Percentiles rank a stretch among this genome's conserved stretches.
phyloP scores from a whole-genome alignment of 208 protist genomes.

The Herpetomonas tarakana region DNA sequence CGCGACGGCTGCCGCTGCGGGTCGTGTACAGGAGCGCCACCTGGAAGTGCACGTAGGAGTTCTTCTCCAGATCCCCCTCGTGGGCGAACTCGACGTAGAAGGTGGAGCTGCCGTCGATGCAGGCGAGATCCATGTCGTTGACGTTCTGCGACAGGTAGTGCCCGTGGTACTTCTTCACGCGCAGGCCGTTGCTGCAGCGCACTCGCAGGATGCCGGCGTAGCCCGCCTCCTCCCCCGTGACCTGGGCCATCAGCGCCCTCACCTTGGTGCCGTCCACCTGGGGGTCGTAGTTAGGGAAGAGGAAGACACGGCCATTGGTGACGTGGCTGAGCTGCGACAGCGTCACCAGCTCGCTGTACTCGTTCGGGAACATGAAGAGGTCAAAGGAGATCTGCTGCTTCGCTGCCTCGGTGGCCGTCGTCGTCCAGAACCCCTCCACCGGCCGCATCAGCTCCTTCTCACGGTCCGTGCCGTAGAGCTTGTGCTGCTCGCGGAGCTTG shows the following conservation, averaged over 20 bases:
- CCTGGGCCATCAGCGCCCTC: conserved; percentile 43
- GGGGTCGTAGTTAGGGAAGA: conserved; percentile 79
- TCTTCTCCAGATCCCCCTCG: conserved; percentile 72
- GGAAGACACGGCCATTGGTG: conserved; percentile 69
- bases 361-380: conserved; percentile 76
- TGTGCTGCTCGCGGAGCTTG: conserved; percentile 75
- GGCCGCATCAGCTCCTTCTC: conserved; percentile 87
- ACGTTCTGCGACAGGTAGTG: conserved; percentile 80
- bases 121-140: conserved; percentile 91
- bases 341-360: conserved; percentile 87
- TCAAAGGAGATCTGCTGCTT: conserved; percentile 88
- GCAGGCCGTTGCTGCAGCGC: conserved; percentile 82
- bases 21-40: conserved; percentile 93
- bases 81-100: conserved; percentile 92
- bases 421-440: conserved; percentile 80
- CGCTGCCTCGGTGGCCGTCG: conserved; percentile 59
- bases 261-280: conserved; percentile 64
- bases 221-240: conserved; percentile 76
- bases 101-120: conserved; percentile 64
- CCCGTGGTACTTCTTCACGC: conserved; percentile 80
- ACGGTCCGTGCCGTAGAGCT: conserved; percentile 80
- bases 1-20: conserved; percentile 72
- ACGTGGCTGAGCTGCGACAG: conserved; percentile 77
- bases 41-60: conserved; percentile 84
- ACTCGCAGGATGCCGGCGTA: conserved; percentile 91